Base-by-base conservation (phyloP, 441 rosid species). In the Syzygium malaccense region DNA sequence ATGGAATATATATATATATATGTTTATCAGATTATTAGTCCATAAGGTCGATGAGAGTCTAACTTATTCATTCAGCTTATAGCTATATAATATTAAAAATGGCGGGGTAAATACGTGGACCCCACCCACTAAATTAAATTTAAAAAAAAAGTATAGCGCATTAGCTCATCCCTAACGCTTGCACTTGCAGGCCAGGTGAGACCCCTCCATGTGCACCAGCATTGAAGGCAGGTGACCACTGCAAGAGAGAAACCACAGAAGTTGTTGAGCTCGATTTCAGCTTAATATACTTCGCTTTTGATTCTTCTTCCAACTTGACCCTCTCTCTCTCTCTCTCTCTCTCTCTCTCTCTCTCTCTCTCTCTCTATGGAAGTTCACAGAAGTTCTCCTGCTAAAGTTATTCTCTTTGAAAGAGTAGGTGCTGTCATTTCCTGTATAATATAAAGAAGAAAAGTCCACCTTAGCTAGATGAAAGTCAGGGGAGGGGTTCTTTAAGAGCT, bases 141-240 rank as follows among this genome's bases (percentile, higher is more conserved):
- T 60, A 13, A 0, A 23, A 80, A 33, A 62, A 48, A 75, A 86
- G 41, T 58, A 60, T 53, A 83, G 89, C 62, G 89, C 86, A 92
- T 51, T 87, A 92, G 89, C 90, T 91, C 79, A 90, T 79, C 86
- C 56, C 87, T 89, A 87, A 91, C 90, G 84, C 87, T 90, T 86
- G 91, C 92, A 89, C 87, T 90, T 86, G 91, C 92, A 89, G 91
- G 91, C 90, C 93, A 87, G 8, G 23, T 91, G 88, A 92, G 95
- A 90, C 95, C 96, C 95, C 95, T 92, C 95, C 95, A 94, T 94
- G 96, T 94, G 95, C 95, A 89, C 56, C 71, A 83, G 91, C 93
- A 91, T 90, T 94, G 64, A 93, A 91, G 94, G 92, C 92, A 91
- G 92, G 91, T 90, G 90, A 89, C 85, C 86, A 75, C 64, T 32